A percentile compares a stretch with the other conserved stretches of the same genome.
Evolutionary conservation across 495 filamentous ascomycete genomes (phyloP).

Genomic region (Copromyces sp.): DNA sequence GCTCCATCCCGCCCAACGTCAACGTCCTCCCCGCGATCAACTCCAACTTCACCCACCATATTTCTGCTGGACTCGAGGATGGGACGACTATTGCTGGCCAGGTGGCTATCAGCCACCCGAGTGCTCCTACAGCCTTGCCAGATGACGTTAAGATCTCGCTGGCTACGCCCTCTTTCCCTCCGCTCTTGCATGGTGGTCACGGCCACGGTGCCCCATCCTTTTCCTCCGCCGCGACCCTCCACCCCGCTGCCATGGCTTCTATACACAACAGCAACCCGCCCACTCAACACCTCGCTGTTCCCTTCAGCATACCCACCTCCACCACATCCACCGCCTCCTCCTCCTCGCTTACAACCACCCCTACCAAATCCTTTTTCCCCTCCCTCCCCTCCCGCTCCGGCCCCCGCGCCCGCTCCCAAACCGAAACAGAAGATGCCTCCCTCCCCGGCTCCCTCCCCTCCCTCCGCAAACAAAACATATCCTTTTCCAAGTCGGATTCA

Average conservation of each 20-base stretch:
- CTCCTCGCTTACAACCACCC: background rate
- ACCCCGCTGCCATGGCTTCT: constrained; percentile 4
- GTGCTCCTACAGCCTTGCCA: constrained; percentile 40
- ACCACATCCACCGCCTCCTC: background rate
- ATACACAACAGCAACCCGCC: background rate
- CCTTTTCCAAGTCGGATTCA: constrained; percentile 52
- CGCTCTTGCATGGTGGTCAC: background rate
- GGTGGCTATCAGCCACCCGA: constrained; percentile 85
- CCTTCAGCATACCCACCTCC: background rate
- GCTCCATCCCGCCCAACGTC: constrained; percentile 62
- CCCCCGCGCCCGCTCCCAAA: constrained; percentile 42
- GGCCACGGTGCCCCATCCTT: constrained; percentile 17
- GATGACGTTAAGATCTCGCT: constrained; percentile 25
- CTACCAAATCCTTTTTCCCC: background rate
- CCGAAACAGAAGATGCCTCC: constrained; percentile 62
- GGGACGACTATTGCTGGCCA: constrained; percentile 80
- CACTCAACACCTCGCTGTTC: background rate
- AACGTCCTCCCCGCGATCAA: constrained; percentile 83
- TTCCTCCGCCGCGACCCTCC: background rate
- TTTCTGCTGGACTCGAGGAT: constrained; percentile 69
- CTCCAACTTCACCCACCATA: constrained; percentile 89
- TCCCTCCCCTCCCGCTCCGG: constrained; percentile 2
- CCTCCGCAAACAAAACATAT: constrained; percentile 67
- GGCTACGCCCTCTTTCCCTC: background rate
- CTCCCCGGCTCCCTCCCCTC: constrained; percentile 75